phyloP scores from a whole-genome alignment of 192 early-diverging fungal genomes.

The Piromyces sp. region DNA sequence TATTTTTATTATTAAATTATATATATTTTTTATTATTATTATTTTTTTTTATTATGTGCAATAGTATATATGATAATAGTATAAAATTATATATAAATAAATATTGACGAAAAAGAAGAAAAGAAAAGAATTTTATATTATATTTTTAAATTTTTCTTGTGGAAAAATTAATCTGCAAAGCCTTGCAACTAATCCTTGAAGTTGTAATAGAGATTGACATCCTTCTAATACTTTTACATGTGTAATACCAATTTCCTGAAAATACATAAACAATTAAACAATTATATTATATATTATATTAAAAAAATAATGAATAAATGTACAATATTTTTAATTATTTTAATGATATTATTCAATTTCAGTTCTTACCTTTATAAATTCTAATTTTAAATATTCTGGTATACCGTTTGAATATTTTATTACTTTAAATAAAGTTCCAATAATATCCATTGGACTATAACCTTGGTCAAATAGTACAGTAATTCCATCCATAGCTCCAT shows the following conservation, averaged over 20 bases:
- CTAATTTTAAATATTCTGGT: constrained; percentile 64
- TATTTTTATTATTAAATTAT: too few relatives aligned
- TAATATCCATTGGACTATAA: constrained; percentile 76
- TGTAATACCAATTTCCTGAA: constrained; percentile 72
- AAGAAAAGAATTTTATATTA: not conserved
- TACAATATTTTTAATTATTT: too few relatives aligned
- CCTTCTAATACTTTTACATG: constrained; percentile 90
- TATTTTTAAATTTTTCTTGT: constrained; percentile 3
- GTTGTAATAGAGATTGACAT: constrained; percentile 62
- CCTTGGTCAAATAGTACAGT: constrained; percentile 63
- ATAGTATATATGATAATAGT: too few relatives aligned
- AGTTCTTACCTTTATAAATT: constrained; percentile 54
- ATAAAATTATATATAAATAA: too few relatives aligned
- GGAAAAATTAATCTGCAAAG: constrained; percentile 12
- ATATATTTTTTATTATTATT: too few relatives aligned
- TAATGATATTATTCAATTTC: not conserved
- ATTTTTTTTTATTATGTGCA: too few relatives aligned
- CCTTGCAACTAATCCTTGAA: constrained; percentile 62
- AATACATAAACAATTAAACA: too few relatives aligned
- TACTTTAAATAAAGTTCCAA: constrained; percentile 81
- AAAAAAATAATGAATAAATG: too few relatives aligned
- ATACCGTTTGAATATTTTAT: constrained; percentile 55
- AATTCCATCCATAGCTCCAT: constrained; percentile 50
- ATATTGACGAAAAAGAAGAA: too few relatives aligned
- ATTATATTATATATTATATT: not conserved